phyloP scores from a whole-genome alignment of 73 alveolate genomes.

The Strombidium stylifer region DNA sequence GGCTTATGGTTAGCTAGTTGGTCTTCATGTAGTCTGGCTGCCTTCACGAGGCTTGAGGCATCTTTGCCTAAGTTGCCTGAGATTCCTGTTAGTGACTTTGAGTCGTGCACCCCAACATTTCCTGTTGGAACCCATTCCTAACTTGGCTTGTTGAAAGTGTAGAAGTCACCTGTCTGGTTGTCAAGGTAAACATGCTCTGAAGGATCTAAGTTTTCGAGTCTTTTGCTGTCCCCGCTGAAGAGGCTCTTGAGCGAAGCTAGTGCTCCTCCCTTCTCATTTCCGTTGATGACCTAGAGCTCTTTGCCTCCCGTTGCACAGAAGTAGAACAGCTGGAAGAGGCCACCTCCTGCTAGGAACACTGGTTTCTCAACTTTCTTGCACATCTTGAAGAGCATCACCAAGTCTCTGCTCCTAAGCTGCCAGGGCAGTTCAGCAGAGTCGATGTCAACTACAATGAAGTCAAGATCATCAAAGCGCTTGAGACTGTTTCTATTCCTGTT shows the following conservation, averaged over 20 bases:
- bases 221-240: background rate
- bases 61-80: conserved; percentile 21
- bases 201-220: too few species aligned
- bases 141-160: conserved; percentile 68
- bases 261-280: conserved; percentile 78
- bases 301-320: conserved; percentile 76
- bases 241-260: conserved; percentile 56
- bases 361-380: conserved; percentile 82
- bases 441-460: too few species aligned
- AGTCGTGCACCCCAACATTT: conserved; percentile 91
- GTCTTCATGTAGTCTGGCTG: conserved; percentile 1
- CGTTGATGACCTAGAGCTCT: conserved; percentile 74
- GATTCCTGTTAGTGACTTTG: conserved; percentile 32
- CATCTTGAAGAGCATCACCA: conserved; percentile 74
- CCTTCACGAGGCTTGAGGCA: conserved; percentile 14
- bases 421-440: too few species aligned
- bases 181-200: conserved; percentile 80
- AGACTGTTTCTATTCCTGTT: too few species aligned
- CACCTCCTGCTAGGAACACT: conserved; percentile 80
- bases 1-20: conserved; percentile 10
- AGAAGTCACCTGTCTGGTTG: conserved; percentile 89
- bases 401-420: too few species aligned
- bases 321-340: conserved; percentile 78
- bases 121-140: conserved; percentile 89
- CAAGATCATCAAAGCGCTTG: too few species aligned